These are phyloP conservation scores for Cornus controversa DNA, from an alignment of 148 eudicot species.

Conservation along the genomic window DNA sequence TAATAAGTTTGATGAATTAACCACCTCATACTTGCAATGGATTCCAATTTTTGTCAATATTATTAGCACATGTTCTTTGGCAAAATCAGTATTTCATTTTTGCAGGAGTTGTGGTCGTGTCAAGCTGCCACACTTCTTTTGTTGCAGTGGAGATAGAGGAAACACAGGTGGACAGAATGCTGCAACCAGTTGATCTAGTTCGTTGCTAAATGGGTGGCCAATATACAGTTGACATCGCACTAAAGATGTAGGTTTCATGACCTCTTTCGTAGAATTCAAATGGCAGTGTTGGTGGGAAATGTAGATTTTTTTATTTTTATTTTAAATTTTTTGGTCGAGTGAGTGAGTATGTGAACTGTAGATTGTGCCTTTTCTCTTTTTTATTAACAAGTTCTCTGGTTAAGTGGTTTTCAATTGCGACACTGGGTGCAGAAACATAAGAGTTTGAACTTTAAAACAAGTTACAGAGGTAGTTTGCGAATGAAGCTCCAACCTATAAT, in stretches of 20 bases:
- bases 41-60: neutral
- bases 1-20: no score
- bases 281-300: neutral
- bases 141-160: constrained; percentile 74
- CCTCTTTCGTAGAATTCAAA: neutral
- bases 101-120: constrained; percentile 76
- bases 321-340: no score
- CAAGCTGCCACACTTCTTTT: constrained; percentile 81
- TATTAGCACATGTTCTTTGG: neutral
- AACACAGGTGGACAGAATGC: constrained; percentile 33
- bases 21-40: neutral
- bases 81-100: neutral
- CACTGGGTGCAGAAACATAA: neutral
- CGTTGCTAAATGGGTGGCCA: neutral
- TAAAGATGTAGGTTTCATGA: neutral
- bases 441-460: no score
- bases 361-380: no score
- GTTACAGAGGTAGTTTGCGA: neutral
- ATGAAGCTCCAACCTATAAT: neutral
- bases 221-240: neutral
- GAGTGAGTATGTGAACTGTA: no score
- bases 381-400: neutral
- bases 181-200: constrained; percentile 6
- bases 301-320: no score
- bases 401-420: no score